These are phyloP conservation scores for Leptographium galeiforme DNA, from an alignment of 2,329 filamentous ascomycete species.

Conservation along the genomic window DNA sequence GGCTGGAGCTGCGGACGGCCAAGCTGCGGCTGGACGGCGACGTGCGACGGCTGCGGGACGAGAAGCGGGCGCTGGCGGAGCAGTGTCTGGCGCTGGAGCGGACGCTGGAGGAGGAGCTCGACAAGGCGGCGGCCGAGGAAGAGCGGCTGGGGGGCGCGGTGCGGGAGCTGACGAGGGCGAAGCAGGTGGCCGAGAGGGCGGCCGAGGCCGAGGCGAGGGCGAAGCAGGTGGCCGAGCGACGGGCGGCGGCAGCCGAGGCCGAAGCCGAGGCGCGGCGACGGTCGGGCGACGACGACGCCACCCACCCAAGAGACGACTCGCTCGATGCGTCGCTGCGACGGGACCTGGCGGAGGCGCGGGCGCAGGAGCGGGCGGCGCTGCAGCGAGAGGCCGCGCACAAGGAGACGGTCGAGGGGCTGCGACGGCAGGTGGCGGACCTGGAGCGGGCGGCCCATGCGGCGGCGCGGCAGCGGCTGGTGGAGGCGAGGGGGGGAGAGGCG, in stretches of 20 bases:
- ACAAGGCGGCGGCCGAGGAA: constrained; percentile 53
- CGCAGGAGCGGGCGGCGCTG: constrained; percentile 50
- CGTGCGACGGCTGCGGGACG: constrained; percentile 49
- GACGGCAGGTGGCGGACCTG: constrained; percentile 51
- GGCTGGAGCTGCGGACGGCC: constrained; percentile 52
- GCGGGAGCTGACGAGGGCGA: constrained; percentile 40
- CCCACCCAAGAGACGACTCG: constrained; percentile 18
- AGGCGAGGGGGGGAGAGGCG: constrained; percentile 17
- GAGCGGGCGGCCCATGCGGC: constrained; percentile 55
- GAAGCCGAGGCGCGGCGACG: constrained; percentile 12
- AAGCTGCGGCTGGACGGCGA: constrained; percentile 57
- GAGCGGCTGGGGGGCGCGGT: constrained; percentile 45
- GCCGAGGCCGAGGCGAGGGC: constrained; percentile 27
- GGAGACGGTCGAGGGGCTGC: constrained; percentile 47
- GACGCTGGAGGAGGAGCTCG: constrained; percentile 52
- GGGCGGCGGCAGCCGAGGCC: constrained; percentile 15
- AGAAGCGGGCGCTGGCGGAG: constrained; percentile 43
- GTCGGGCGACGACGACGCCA: constrained; percentile 15
- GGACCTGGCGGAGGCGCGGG: constrained; percentile 49
- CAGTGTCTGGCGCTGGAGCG: constrained; percentile 46
- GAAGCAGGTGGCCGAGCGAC: constrained; percentile 53
- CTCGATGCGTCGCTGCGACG: constrained; percentile 49
- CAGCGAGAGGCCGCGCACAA: constrained; percentile 54
- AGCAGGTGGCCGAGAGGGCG: constrained; percentile 49
- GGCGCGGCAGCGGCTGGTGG: constrained; percentile 34